Conservation (phyloP, 495 filamentous ascomycete species). For the Lasiosphaeriaceae sp. region DNA sequence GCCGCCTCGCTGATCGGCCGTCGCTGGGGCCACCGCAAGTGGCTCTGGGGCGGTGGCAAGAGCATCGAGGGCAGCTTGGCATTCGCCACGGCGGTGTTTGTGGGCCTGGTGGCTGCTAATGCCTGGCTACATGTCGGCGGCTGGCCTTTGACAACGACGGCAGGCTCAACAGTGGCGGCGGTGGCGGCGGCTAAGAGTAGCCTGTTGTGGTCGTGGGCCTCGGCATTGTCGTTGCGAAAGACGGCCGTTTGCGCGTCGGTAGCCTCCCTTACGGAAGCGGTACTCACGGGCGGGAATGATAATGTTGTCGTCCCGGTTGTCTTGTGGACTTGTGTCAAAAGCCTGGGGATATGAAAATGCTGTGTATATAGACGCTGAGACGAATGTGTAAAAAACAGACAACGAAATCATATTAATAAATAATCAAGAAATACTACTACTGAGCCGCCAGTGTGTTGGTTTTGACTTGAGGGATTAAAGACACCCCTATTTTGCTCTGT, state of each 20-base stretch:
- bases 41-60: slow-evolving; percentile 96
- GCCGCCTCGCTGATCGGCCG: slow-evolving; percentile 89
- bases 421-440: too few relatives aligned
- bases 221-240: slow-evolving; percentile 40
- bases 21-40: slow-evolving; percentile 82
- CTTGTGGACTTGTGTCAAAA: slow-evolving; percentile 84
- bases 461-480: too few relatives aligned
- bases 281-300: slow-evolving; percentile 95
- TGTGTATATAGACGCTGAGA: neutral
- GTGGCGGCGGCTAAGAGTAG: neutral
- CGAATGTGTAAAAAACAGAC: neutral
- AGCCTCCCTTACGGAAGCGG: slow-evolving; percentile 89
- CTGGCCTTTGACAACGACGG: slow-evolving; percentile 49
- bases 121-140: slow-evolving; percentile 71
- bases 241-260: slow-evolving; percentile 66
- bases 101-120: slow-evolving; percentile 67
- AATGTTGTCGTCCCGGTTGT: slow-evolving; percentile 97
- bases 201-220: slow-evolving; percentile 38
- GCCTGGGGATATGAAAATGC: slow-evolving; percentile 44
- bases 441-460: too few relatives aligned
- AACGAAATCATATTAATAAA: neutral
- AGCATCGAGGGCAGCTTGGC: slow-evolving; percentile 87
- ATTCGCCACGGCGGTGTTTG: slow-evolving; percentile 74
- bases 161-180: neutral
- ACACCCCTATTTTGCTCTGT: too few relatives aligned